phyloP scores from a whole-genome alignment of 2,329 filamentous ascomycete genomes.

The Aspergillus piperis region DNA sequence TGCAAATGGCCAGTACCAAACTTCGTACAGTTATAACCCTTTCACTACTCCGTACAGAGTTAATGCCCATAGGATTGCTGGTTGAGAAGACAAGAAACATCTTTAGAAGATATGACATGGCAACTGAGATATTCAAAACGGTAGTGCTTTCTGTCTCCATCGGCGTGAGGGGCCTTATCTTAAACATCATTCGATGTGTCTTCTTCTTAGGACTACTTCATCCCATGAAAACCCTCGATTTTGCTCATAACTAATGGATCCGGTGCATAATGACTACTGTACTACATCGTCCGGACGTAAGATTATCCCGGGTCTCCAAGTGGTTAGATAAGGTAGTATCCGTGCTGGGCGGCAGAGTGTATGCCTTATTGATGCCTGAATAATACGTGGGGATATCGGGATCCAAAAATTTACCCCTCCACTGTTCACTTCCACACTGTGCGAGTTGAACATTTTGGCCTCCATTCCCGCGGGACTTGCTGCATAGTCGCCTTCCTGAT shows the following conservation, averaged over 20 bases:
- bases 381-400: slow-evolving; percentile 25
- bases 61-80: no score
- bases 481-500: background rate
- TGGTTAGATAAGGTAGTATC: background rate
- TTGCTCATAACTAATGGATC: no score
- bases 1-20: background rate
- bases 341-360: background rate
- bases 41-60: no score
- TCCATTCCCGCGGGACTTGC: slow-evolving; percentile 13
- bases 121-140: no score
- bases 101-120: no score
- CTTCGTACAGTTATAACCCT: no score
- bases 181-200: no score
- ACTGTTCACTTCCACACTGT: slow-evolving; percentile 15
- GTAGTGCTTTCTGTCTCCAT: no score
- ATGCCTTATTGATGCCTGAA: slow-evolving; percentile 26
- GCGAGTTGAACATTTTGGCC: slow-evolving; percentile 15
- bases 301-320: background rate
- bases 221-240: no score
- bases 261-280: background rate
- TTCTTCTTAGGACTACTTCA: no score
- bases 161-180: no score
- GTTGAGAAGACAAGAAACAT: no score
- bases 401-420: slow-evolving; percentile 39
- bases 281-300: background rate